These are phyloP conservation scores for Taphrina confusa DNA, from an alignment of 1,139 yeast species.

Conservation along the genomic window DNA sequence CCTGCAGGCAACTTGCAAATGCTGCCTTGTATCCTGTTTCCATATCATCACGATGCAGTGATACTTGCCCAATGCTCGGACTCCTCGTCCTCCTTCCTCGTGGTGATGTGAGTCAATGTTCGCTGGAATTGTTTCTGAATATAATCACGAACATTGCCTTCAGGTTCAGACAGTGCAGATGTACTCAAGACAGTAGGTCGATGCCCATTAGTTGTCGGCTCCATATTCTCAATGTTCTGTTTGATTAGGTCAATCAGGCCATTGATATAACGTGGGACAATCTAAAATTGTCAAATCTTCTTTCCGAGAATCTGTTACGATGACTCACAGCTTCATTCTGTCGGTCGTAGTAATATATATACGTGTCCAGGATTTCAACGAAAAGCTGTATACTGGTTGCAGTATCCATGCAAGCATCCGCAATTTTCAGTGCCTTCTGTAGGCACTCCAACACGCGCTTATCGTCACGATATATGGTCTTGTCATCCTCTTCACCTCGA, in stretches of 20 bases:
- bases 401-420: conserved; percentile 90
- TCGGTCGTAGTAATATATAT: conserved; percentile 79
- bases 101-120: conserved; percentile 64
- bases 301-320: background rate
- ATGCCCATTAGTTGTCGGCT: conserved; percentile 47
- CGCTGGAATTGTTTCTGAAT: conserved; percentile 59
- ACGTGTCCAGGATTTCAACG: conserved; percentile 83
- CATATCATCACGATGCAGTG: background rate
- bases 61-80: conserved; percentile 22
- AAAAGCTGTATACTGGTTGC: conserved; percentile 76
- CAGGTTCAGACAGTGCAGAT: conserved; percentile 37
- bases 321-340: conserved; percentile 73
- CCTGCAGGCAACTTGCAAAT: background rate
- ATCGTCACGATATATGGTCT: conserved; percentile 39
- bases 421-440: conserved; percentile 77
- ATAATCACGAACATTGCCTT: conserved; percentile 29
- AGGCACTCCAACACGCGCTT: conserved; percentile 64
- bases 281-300: conserved; percentile 14
- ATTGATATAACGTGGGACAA: conserved; percentile 60
- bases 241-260: conserved; percentile 83
- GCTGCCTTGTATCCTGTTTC: too few relatives aligned
- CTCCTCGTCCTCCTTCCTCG: conserved; percentile 62
- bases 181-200: conserved; percentile 43
- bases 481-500: conserved; percentile 55
- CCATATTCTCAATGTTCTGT: conserved; percentile 67